Evolutionary conservation across 2,329 filamentous ascomycete species (phyloP).

Genomic region (Graphilbum sp.): DNA sequence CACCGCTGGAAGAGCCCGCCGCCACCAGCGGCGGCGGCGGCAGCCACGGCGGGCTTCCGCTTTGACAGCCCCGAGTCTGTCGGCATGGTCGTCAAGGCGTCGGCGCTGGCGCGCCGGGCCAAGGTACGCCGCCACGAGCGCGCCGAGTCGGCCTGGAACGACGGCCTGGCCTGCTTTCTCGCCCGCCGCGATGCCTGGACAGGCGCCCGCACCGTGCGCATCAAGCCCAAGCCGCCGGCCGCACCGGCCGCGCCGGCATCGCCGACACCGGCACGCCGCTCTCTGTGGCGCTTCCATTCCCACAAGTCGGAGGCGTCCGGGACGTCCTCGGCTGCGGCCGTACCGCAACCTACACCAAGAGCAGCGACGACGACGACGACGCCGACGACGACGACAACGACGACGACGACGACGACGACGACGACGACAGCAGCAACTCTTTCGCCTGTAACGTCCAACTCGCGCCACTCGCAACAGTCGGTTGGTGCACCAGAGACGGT

Average conservation of each 20-base stretch:
- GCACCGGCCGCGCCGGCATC: slow-evolving; percentile 19
- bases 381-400: neutral
- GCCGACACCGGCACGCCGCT: slow-evolving; percentile 27
- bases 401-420: neutral
- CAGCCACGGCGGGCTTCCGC: slow-evolving; percentile 22
- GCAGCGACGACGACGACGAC: neutral
- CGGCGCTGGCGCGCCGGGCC: slow-evolving; percentile 32
- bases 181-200: slow-evolving; percentile 74
- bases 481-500: slow-evolving; percentile 13
- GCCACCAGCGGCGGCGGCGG: neutral
- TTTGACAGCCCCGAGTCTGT: slow-evolving; percentile 33
- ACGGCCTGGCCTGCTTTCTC: slow-evolving; percentile 65
- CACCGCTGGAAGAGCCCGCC: slow-evolving; percentile 1
- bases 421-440: slow-evolving; percentile 6
- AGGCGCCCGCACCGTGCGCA: slow-evolving; percentile 46
- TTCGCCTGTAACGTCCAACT: slow-evolving; percentile 13
- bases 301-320: slow-evolving; percentile 6
- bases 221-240: slow-evolving; percentile 28
- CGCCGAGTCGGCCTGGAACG: slow-evolving; percentile 61
- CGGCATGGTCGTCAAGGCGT: slow-evolving; percentile 23
- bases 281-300: slow-evolving; percentile 32
- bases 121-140: slow-evolving; percentile 39
- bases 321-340: too few species aligned
- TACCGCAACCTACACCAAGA: neutral
- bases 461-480: slow-evolving; percentile 9